Evolutionary conservation across 2,329 filamentous ascomycete genomes (phyloP).

Genomic region (Cryphonectria parasitica): DNA sequence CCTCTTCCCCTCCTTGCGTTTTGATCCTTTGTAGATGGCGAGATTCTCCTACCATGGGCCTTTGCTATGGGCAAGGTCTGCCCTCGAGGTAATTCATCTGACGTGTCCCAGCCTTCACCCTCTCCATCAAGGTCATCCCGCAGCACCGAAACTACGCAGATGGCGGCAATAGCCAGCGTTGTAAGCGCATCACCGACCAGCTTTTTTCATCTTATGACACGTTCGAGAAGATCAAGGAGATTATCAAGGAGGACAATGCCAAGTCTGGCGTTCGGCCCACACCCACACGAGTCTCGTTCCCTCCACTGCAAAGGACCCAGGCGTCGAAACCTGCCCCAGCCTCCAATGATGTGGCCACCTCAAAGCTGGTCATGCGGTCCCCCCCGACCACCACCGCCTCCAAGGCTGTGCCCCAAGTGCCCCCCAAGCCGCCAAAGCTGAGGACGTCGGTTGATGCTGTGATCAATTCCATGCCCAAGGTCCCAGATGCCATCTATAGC

Average conservation of each 20-base stretch:
- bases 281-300: slow-evolving; percentile 21
- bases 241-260: slow-evolving; percentile 67
- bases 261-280: slow-evolving; percentile 61
- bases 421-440: slow-evolving; percentile 15
- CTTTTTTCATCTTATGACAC: slow-evolving; percentile 51
- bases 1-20: background rate
- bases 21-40: background rate
- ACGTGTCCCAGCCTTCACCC: slow-evolving; percentile 61
- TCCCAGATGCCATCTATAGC: slow-evolving; percentile 77
- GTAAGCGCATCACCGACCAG: slow-evolving; percentile 54
- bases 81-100: background rate
- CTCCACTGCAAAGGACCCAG: slow-evolving; percentile 8
- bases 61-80: background rate
- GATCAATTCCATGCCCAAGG: slow-evolving; percentile 65
- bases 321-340: background rate
- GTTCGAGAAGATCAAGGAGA: slow-evolving; percentile 62
- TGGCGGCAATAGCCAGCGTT: slow-evolving; percentile 54
- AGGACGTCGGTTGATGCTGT: slow-evolving; percentile 34
- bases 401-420: background rate
- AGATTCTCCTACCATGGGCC: background rate
- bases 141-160: slow-evolving; percentile 75
- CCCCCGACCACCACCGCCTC: background rate
- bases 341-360: slow-evolving; percentile 1
- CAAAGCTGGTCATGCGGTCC: background rate
- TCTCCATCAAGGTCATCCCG: slow-evolving; percentile 76